Evolutionary conservation across 306 rosid species (phyloP), one percentile per base, ranked within the genome.

Genomic region (Astragalus membranaceus): DNA sequence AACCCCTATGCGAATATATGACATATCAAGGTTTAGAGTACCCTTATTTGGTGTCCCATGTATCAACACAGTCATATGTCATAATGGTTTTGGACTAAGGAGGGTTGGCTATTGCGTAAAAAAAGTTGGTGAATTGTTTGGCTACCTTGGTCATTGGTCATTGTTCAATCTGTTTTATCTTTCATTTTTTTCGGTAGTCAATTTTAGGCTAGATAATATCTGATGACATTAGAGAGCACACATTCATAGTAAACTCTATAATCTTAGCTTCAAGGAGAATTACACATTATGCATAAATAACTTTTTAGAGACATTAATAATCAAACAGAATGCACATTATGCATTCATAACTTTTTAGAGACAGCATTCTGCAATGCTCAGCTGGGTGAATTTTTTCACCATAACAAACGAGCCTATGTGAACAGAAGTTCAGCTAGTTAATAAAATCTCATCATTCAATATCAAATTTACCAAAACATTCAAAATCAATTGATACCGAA

Each of bases 401-500:
- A 15, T 36, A 1, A 41, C 53, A 42, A 30, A 20, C 9, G 44
- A 5, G 23, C 37, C 48, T n/a, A 13, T 11, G 48, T 13, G 41
- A 8, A 48, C 4, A 8, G 5, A 64, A 74, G 23, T 23, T 37
- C 35, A 75, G 8, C 52, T 6, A 17, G 64, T 30, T 50, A 50
- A 14, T 68, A 30, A 76, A 49, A n/a, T n/a, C n/a, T n/a, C n/a
- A n/a, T n/a, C n/a, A n/a, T n/a, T n/a, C n/a, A n/a, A n/a, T n/a
- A n/a, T n/a, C n/a, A 30, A 57, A 58, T 26, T 56, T 36, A 26
- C 47, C 14, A 58, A 73, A 52, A 8, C 30, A 4, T 57, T 61
- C 48, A 52, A 73, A 58, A 78, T 10, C 51, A 61, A 64, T n/a
- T 43, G 23, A 67, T 43, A 44, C 53, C n/a, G n/a, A n/a, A n/a